Evolutionary conservation across 2,329 filamentous ascomycete species (phyloP), one percentile per base, ranked within the genome.

Genomic region (Pseudogymnoascus verrucosus): DNA sequence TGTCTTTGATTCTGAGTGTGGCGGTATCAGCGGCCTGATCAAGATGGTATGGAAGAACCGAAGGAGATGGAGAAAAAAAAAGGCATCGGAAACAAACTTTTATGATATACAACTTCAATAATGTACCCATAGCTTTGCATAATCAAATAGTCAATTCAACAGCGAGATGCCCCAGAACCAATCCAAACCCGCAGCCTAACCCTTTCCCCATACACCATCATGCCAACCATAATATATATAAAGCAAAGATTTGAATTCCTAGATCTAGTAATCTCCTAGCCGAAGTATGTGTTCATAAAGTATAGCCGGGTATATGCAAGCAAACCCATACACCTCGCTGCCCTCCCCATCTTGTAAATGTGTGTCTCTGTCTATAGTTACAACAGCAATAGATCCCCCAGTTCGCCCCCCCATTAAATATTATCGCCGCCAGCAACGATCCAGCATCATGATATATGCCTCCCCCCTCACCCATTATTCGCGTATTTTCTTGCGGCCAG

Each of bases 231-330:
- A 23, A 11, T 8, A 47, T 2, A 47, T 47, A n/a, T 47, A 47
- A 47, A 47, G 42, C 42, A 47, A 47, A 47, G 21, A 47, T 47
- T 47, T 47, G 21, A 26, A 47, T 47, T 47, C 37, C 37, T 47
- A 47, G 42, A 47, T 47, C 42, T 47, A 47, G 42, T 26, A 47
- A 47, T 47, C 42, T 47, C 42, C 42, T 47, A 47, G 42, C 42
- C 14, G 42, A 23, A 47, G 19, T 47, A 47, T 47, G 42, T 47
- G 42, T 47, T 47, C 42, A 14, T 26, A 47, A 47, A 47, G 42
- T 47, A 47, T 26, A 47, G 42, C 42, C 42, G 42, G 42, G 42
- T 47, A 47, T 47, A 47, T 47, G 42, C 42, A 47, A 47, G 42
- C 42, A 47, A 47, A n/a, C 21, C 42, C 42, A 47, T 47, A 47